Evolutionary conservation across 352 stramenopile species (phyloP), one percentile per base, ranked within the genome.

Genomic region (Pythium dissotocum): DNA sequence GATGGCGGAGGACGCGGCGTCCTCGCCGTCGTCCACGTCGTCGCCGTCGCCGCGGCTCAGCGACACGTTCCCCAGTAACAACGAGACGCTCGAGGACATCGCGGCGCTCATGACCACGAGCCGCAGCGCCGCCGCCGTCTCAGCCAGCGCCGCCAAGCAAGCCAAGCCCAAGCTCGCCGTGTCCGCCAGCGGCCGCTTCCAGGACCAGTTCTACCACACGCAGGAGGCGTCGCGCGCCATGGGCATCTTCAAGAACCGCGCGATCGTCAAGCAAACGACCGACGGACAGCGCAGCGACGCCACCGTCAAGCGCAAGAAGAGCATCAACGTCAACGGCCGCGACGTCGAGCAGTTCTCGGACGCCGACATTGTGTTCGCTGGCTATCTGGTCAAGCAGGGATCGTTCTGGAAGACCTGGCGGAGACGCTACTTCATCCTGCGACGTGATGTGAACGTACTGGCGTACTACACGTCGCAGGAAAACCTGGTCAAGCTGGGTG

Each of bases 371-470:
- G 77, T 93, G 44, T 89, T 79, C 26, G 79, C 77, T 21, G 88
- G 88, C 6, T 93, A 93, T 60, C 69, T 96, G 36, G 77, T 93
- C 52, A 96, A 96, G 64, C 85, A 92, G 40, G 88, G 88, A 18
- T 96, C 88, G 33, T 96, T 94, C 76, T 96, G 88, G 88, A 93
- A 93, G 68, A 92, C 82, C 6, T 96, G 88, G 88, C 76, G 82
- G 49, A 80, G 82, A 1, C 77, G 88, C 21, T 96, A 91, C 62
- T 96, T 96, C 55, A 92, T 96, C 58, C 54, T 96, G 59, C 84
- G 88, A 13, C 71, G 84, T 14, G 88, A 96, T 46, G 59, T 88
- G 4, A 84, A 84, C 6, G 73, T 94, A 49, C 65, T 96, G 4
- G 82, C 80, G 65, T 96, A 96, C 73, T 96, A 94, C 73, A 83